Evolutionary conservation across 352 stramenopile species (phyloP), one percentile per base, ranked within the genome.

Genomic region (Lagenidium giganteum): DNA sequence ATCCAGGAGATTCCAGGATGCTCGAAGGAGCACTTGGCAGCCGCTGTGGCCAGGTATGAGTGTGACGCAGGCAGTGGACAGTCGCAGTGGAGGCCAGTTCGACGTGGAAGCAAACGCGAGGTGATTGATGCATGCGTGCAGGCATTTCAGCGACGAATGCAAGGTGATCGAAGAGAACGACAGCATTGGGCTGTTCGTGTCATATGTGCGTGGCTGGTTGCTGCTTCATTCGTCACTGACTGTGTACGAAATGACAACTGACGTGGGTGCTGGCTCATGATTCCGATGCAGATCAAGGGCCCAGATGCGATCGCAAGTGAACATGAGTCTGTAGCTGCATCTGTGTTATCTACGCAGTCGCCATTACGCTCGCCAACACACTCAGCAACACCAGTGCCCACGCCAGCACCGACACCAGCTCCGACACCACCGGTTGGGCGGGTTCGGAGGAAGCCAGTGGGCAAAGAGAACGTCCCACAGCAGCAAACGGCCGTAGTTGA

Each of bases 81-180:
- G 22, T 20, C 8, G 26, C n/a, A 25, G 2, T n/a, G 4, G 13
- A 14, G 16, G 18, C n/a, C 39, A 22, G 2, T 11, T 38, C 5
- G 32, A 20, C 32, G 8, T 21, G 11, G 32, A 21, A 9, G 8
- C 8, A 18, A 7, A 38, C 11, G 32, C 12, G 32, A 38, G 32
- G 32, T 9, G 20, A 50, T 61, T 49, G 13, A 30, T 41, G 21
- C 4, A 35, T 24, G 13, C n/a, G 18, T 21, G 17, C 40, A 87
- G 77, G 23, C 78, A 87, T 52, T 87, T 88, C 45, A 70, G 66
- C 14, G 54, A 85, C n/a, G 69, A 70, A 32, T 82, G 75, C 53
- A 67, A 82, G 33, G 64, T 59, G 20, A 51, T 70, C 4, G 71
- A 91, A 30, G 79, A 91, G 57, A 53, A 61, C 23, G 55, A 54